Evolutionary conservation across 768 basidiomycete genomes (phyloP).

Genomic region (Exidia glandulosa): DNA sequence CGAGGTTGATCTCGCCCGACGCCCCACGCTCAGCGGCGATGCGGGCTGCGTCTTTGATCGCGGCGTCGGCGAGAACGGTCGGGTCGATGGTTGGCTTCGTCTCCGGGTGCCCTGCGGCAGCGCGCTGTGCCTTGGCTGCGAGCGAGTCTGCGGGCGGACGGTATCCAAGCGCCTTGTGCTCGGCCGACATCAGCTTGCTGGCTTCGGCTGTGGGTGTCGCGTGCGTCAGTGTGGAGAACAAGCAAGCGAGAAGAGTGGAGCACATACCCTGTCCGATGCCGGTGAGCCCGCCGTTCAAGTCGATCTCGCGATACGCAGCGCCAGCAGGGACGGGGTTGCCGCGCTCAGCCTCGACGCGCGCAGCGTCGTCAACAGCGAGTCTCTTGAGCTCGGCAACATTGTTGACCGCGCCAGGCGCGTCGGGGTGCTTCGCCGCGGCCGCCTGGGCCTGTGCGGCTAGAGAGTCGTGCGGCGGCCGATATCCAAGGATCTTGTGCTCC

Average conservation of each 20-base stretch:
- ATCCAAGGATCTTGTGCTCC: slow-evolving; percentile 9
- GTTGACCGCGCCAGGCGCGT: neutral
- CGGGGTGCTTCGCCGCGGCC: slow-evolving; percentile 4
- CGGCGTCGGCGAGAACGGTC: neutral
- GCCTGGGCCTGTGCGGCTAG: slow-evolving; percentile 17
- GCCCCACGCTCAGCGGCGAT: neutral
- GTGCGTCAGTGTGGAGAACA: neutral
- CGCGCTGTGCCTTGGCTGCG: slow-evolving; percentile 23
- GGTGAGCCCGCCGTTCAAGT: neutral
- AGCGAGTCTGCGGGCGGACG: slow-evolving; percentile 25
- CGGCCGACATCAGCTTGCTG: slow-evolving; percentile 21
- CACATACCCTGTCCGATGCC: neutral
- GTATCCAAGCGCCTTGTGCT: slow-evolving; percentile 26
- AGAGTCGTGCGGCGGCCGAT: slow-evolving; percentile 16
- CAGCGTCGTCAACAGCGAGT: neutral
- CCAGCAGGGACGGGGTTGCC: neutral
- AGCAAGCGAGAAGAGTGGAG: neutral
- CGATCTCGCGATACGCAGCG: neutral
- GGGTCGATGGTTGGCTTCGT: neutral
- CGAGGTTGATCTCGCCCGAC: neutral
- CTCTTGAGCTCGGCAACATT: neutral
- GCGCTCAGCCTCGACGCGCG: neutral
- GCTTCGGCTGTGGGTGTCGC: neutral
- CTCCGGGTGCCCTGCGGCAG: slow-evolving; percentile 19
- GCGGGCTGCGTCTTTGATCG: neutral